Evolutionary conservation across 306 rosid genomes (phyloP).

Genomic region (Aeschynomene evenia): DNA sequence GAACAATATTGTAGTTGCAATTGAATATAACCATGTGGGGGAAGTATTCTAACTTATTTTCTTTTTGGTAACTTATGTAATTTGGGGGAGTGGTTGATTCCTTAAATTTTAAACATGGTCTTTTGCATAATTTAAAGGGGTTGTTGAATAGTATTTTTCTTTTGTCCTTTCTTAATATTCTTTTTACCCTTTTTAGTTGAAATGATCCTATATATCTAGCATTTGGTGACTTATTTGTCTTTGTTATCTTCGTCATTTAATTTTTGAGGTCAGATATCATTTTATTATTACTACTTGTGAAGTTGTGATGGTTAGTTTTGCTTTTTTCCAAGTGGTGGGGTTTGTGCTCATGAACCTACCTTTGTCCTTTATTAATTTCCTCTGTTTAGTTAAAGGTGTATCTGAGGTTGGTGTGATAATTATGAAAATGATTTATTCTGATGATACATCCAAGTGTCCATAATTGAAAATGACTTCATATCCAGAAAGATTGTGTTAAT

Average conservation of each 20-base stretch:
- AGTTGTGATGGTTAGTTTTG: neutral
- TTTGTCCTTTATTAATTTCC: neutral
- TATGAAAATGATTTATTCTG: neutral
- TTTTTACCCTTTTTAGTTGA: too few species aligned
- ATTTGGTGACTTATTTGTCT: neutral
- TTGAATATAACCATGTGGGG: too few species aligned
- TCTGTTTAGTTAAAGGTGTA: neutral
- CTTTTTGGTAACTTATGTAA: neutral
- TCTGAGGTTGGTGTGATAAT: conserved; percentile 1
- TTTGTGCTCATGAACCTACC: neutral
- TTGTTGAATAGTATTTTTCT: too few species aligned
- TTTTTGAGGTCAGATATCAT: neutral
- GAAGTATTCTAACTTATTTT: too few species aligned
- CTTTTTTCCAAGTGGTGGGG: conserved; percentile 2
- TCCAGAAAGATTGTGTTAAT: neutral
- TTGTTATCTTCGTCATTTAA: neutral
- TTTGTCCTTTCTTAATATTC: too few species aligned
- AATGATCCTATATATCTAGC: neutral
- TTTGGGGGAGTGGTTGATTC: too few species aligned
- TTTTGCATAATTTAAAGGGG: too few species aligned
- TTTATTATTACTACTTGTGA: neutral
- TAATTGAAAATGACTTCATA: neutral
- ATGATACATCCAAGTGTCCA: neutral
- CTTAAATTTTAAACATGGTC: too few species aligned
- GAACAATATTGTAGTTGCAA: too few species aligned